Base-by-base conservation (phyloP, 2,329 filamentous ascomycete species). In the Sclerotinia spermophila region DNA sequence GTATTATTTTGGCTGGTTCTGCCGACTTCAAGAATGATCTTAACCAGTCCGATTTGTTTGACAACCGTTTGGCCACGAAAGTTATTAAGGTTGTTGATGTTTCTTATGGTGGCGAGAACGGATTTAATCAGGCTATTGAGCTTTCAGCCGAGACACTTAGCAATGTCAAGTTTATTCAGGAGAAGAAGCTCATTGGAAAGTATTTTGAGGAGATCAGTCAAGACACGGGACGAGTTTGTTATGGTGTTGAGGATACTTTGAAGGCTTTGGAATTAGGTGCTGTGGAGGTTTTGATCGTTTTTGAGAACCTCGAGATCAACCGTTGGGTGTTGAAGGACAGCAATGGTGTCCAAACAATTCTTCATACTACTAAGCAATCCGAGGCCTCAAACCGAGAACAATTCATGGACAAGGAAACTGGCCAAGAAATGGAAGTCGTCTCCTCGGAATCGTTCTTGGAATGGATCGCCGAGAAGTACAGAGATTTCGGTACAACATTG, bases 11-110 rank as follows among this genome's bases (percentile, higher is more conserved):
- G 74, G 96, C 96, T 74, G 96, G 96, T 86, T 97, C 94, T 45
- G 96, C 96, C 80, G 96, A 99, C 83, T 99, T 99, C 90, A 99
- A 99, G 86, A 98, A 97, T 83, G 96, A 99, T 80, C 86, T 99
- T 68, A 98, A 98, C 83, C 93, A 92, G 79, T 98, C 96, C 72
- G 96, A 99, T 82, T 87, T 99, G 86, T 99, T 99, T 82, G 96
- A 99, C 82, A 87, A 90, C 79, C 94, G 96, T 82, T 87, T 99
- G 70, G 89, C 92, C 78, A 84, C 89, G 81, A 99, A 99, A 87
- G 96, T 99, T 79, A 98, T 99, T 87, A 99, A 99, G 85, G 92
- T 99, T 59, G 96, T 99, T 48, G 96, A 99, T 81, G 96, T 99
- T 59, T 98, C 95, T 21, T 99, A 99, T 79, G 96, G 96, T 81